Evolutionary conservation across 2,329 filamentous ascomycete species (phyloP).

Genomic region (Penicillium sp.): DNA sequence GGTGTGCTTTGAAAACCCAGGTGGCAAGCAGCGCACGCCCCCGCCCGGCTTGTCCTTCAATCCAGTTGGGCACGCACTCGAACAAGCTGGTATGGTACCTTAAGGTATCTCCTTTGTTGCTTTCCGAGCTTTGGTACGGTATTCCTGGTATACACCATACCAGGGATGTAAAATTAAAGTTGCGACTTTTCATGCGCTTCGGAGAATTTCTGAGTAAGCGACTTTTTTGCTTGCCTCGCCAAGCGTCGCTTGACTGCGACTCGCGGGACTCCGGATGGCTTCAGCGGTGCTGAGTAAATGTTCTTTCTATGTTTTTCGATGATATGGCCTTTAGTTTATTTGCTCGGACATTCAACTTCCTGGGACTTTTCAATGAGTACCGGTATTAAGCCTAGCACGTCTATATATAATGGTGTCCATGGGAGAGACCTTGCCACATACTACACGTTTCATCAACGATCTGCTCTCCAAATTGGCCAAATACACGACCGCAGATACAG

Average conservation of each 20-base stretch:
- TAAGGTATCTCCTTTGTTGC: background rate
- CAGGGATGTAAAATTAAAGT: conserved; percentile 18
- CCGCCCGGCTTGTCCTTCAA: background rate
- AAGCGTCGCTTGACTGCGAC: background rate
- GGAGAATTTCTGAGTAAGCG: conserved; percentile 21
- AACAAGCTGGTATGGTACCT: background rate
- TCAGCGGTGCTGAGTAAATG: background rate
- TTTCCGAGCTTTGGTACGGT: background rate
- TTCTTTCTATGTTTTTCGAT: background rate
- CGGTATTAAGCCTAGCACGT: background rate
- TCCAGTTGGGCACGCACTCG: background rate
- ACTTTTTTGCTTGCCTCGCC: background rate
- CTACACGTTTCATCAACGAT: conserved; percentile 6
- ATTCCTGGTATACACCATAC: background rate
- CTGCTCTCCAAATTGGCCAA: conserved; percentile 1
- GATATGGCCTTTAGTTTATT: background rate
- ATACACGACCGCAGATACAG: background rate
- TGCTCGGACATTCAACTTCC: background rate
- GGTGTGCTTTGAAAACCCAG: background rate
- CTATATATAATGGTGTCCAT: background rate
- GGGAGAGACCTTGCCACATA: background rate
- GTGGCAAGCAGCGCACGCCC: background rate
- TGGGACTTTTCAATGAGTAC: background rate
- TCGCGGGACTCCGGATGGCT: background rate
- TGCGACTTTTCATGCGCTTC: conserved; percentile 14